phyloP scores from a whole-genome alignment of 306 rosid genomes.

The Quercus agrifolia region DNA sequence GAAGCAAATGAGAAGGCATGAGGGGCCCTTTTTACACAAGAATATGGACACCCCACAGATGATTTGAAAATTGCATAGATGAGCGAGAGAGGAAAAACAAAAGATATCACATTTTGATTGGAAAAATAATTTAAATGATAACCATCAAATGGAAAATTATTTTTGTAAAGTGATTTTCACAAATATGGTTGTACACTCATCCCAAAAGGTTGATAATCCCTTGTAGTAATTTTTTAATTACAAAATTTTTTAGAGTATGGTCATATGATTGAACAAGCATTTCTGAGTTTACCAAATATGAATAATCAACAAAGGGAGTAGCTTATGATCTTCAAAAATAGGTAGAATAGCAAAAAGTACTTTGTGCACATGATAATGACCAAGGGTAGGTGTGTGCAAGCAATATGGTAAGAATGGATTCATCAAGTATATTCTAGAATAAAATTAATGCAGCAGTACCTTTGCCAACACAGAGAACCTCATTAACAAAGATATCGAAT shows the following conservation, averaged over 20 bases:
- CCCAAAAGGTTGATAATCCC: neutral
- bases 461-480: conserved; percentile 75
- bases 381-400: neutral
- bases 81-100: no score
- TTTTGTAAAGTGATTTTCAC: neutral
- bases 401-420: neutral
- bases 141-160: no score
- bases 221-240: neutral
- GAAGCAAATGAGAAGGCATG: no score
- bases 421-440: neutral
- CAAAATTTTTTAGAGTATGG: no score
- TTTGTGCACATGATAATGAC: neutral
- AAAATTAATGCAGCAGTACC: conserved; percentile 32
- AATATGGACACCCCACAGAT: no score
- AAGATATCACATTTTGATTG: no score
- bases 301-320: neutral
- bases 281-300: no score
- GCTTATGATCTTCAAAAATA: neutral
- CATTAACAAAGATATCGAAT: conserved; percentile 74
- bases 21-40: no score
- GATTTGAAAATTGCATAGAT: no score
- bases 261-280: no score
- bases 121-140: no score
- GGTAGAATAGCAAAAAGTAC: neutral
- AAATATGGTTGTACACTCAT: neutral